Percentiles rank a stretch among this genome's conserved stretches.
Evolutionary conservation across 164 flowering plant species (phyloP).

Genomic region (Piper longum): DNA sequence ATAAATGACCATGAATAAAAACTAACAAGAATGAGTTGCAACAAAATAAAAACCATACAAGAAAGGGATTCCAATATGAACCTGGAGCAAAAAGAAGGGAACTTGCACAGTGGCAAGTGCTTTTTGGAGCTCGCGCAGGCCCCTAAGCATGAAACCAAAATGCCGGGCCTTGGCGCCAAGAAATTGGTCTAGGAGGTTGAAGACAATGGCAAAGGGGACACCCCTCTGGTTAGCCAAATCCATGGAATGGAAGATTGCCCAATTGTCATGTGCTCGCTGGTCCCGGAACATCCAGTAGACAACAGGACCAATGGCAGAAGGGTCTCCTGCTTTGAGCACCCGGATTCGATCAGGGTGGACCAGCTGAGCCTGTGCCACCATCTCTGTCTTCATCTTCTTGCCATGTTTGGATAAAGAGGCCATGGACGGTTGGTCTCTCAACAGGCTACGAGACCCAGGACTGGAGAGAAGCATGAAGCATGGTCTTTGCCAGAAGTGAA

Average conservation of each 20-base stretch:
- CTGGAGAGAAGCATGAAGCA: too few species aligned
- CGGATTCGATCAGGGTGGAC: slow-evolving; percentile 58
- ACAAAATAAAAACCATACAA: neutral
- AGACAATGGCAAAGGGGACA: slow-evolving; percentile 69
- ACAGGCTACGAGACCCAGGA: too few species aligned
- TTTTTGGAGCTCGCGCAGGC: slow-evolving; percentile 41
- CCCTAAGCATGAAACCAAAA: slow-evolving; percentile 81
- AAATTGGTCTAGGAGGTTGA: slow-evolving; percentile 73
- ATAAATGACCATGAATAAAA: neutral
- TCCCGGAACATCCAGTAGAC: slow-evolving; percentile 99
- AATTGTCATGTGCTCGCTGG: slow-evolving; percentile 77
- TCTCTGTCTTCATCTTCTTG: too few species aligned
- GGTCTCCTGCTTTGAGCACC: slow-evolving; percentile 37
- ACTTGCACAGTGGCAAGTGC: slow-evolving; percentile 33
- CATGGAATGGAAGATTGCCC: slow-evolving; percentile 91
- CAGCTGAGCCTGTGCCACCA: neutral
- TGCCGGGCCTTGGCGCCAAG: slow-evolving; percentile 82
- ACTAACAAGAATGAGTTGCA: neutral
- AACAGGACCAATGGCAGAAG: slow-evolving; percentile 50
- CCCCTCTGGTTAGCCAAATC: slow-evolving; percentile 60
- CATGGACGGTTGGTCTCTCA: too few species aligned
- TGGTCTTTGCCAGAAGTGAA: too few species aligned
- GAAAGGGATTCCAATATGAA: slow-evolving; percentile 2
- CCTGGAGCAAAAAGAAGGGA: slow-evolving; percentile 82
- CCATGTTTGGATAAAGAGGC: too few species aligned